Evolutionary conservation across 306 rosid genomes (phyloP), one percentile per base, ranked within the genome.

Genomic region (Corylus heterophylla): DNA sequence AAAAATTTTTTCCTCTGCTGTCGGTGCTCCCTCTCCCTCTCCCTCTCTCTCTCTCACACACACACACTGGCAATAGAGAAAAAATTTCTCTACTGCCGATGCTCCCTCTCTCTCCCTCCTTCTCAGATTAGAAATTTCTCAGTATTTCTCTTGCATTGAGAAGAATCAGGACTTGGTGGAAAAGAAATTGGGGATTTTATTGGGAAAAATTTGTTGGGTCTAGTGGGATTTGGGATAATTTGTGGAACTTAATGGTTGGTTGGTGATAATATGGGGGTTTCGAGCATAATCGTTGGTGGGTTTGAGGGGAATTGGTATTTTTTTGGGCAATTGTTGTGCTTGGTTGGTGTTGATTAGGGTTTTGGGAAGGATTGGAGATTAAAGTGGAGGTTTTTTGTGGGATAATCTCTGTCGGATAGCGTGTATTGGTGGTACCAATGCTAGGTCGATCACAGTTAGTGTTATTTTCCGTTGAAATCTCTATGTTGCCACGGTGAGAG

Each of bases 291-390:
- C 55, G 27, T 61, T 54, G 75, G 76, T 83, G 77, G 79, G 86
- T 68, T 80, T 69, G 61, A 54, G 17, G 64, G 74, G 52, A 20
- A 59, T 42, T 55, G n/a, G 62, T 6, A 8, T 5, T 58, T 66
- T 63, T 48, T 69, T 27, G 2, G 44, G 18, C 48, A 58, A 69
- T 63, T 51, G 68, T 68, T 54, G 45, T 51, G 47, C 67, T 81
- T 42, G 77, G 54, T 77, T 73, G 73, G 76, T 67, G 80, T 69
- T 55, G 56, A 52, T 80, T 80, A 83, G 89, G 90, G 88, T 77
- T 86, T 75, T 45, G 54, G 51, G 71, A 42, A 73, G 75, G 85
- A 82, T 84, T 86, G 29, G 56, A 78, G 80, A 75, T 76, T 70
- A 42, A 86, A 83, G 86, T 74, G 78, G 48, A 68, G 22, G 25